A percentile compares a stretch with the other conserved stretches of the same genome.
phyloP scores from a whole-genome alignment of 106 monocot genomes.

The Triglochin maritima region DNA sequence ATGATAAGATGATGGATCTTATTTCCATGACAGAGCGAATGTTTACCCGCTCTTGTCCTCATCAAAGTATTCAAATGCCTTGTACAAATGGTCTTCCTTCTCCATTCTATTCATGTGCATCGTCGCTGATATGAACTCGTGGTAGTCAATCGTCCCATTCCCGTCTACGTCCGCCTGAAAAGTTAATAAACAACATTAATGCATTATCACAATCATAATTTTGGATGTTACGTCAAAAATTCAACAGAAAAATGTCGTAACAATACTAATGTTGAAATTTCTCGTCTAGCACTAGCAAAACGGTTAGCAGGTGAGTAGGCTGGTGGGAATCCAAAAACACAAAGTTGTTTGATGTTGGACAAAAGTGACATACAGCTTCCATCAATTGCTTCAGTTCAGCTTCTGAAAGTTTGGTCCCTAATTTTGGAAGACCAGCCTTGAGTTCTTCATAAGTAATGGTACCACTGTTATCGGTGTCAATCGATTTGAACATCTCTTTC shows the following conservation, averaged over 20 bases:
- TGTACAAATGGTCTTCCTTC: slow-evolving; percentile 56
- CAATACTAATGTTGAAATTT: too few species aligned
- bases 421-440: slow-evolving; percentile 48
- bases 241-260: too few species aligned
- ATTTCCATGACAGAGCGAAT: neutral
- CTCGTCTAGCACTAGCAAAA: too few species aligned
- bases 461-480: slow-evolving; percentile 67
- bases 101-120: slow-evolving; percentile 83
- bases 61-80: slow-evolving; percentile 82
- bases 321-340: too few species aligned
- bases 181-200: too few species aligned
- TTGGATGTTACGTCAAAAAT: too few species aligned
- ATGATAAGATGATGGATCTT: neutral
- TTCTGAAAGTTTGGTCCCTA: slow-evolving; percentile 65
- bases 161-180: slow-evolving; percentile 86
- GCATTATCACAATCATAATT: too few species aligned
- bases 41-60: slow-evolving; percentile 74
- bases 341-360: too few species aligned
- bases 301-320: too few species aligned
- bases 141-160: slow-evolving; percentile 73
- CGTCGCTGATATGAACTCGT: slow-evolving; percentile 72
- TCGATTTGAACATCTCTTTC: slow-evolving; percentile 65
- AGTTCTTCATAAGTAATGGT: slow-evolving; percentile 68
- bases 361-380: slow-evolving; percentile 53
- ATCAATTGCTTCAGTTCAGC: slow-evolving; percentile 59